Conservation (phyloP, 768 basidiomycete species). For the Leccinellum luteum region DNA sequence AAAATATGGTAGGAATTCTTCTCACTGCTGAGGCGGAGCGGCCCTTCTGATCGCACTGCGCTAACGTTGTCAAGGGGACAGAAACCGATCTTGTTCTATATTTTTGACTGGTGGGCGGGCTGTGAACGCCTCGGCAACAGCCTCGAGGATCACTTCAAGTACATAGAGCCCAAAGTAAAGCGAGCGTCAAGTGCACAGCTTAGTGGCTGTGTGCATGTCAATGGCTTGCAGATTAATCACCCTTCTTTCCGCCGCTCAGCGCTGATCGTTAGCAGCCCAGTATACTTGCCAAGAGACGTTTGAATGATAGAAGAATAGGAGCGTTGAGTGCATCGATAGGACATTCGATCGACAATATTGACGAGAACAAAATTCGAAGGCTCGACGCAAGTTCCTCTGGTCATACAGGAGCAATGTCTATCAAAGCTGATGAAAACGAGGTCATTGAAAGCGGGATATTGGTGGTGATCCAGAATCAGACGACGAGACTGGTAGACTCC, state of each 20-base stretch:
- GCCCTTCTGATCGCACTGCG: too few relatives aligned
- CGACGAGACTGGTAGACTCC: not conserved
- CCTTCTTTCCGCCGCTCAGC: too few relatives aligned
- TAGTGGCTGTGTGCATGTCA: too few relatives aligned
- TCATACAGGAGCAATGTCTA: not conserved
- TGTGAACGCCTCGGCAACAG: too few relatives aligned
- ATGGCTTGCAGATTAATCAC: too few relatives aligned
- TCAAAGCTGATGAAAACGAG: not conserved
- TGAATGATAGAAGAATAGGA: not conserved
- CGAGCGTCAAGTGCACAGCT: not conserved
- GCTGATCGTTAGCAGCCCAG: not conserved
- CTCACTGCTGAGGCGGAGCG: too few relatives aligned
- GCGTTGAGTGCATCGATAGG: not conserved
- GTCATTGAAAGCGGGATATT: not conserved
- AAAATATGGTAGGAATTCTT: too few relatives aligned
- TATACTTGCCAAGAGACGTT: not conserved
- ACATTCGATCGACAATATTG: not conserved
- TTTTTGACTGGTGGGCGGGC: too few relatives aligned
- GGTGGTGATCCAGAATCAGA: not conserved
- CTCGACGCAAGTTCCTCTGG: not conserved
- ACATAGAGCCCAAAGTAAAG: too few relatives aligned
- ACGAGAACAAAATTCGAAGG: not conserved
- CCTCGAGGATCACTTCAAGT: too few relatives aligned
- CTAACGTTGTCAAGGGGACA: too few relatives aligned
- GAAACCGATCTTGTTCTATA: too few relatives aligned